Evolutionary conservation across 2,329 filamentous ascomycete genomes (phyloP).

Genomic region (Epichloe gansuensis): DNA sequence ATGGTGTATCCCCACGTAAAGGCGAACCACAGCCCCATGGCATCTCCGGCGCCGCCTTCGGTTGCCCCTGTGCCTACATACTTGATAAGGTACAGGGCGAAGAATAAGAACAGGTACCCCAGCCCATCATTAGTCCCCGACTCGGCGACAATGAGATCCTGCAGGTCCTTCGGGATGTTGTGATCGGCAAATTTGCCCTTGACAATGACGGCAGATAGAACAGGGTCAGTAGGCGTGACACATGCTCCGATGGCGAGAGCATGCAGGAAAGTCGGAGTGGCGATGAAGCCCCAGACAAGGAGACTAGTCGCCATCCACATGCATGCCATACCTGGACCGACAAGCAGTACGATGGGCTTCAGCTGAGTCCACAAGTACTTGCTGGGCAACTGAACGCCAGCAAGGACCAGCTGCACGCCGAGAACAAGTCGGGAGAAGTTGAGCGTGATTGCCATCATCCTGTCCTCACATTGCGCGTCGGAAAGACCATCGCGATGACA

Average conservation of each 20-base stretch:
- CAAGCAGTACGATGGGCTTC: slow-evolving; percentile 59
- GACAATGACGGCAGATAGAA: slow-evolving; percentile 79
- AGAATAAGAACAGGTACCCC: slow-evolving; percentile 79
- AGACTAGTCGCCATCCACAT: slow-evolving; percentile 84
- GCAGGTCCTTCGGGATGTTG: slow-evolving; percentile 70
- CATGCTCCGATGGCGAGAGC: slow-evolving; percentile 73
- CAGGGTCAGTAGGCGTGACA: slow-evolving; percentile 84
- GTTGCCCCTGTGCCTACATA: slow-evolving; percentile 51
- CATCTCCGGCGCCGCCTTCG: slow-evolving; percentile 48
- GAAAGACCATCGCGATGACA: slow-evolving; percentile 13
- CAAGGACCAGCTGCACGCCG: slow-evolving; percentile 80
- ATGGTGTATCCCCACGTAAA: slow-evolving; percentile 81
- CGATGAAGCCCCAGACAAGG: slow-evolving; percentile 65
- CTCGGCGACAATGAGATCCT: slow-evolving; percentile 71
- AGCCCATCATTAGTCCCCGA: slow-evolving; percentile 83
- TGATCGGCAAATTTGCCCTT: slow-evolving; percentile 90
- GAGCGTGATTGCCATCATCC: slow-evolving; percentile 62
- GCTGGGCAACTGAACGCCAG: slow-evolving; percentile 76
- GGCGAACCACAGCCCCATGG: slow-evolving; percentile 71
- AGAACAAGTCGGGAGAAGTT: slow-evolving; percentile 80
- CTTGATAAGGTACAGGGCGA: slow-evolving; percentile 74
- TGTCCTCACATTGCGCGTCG: slow-evolving; percentile 26
- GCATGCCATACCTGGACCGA: slow-evolving; percentile 71
- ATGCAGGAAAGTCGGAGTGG: slow-evolving; percentile 60
- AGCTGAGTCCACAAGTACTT: slow-evolving; percentile 71